Conservation (phyloP, 257 asterid genomes). For the Capsicum chinense region DNA sequence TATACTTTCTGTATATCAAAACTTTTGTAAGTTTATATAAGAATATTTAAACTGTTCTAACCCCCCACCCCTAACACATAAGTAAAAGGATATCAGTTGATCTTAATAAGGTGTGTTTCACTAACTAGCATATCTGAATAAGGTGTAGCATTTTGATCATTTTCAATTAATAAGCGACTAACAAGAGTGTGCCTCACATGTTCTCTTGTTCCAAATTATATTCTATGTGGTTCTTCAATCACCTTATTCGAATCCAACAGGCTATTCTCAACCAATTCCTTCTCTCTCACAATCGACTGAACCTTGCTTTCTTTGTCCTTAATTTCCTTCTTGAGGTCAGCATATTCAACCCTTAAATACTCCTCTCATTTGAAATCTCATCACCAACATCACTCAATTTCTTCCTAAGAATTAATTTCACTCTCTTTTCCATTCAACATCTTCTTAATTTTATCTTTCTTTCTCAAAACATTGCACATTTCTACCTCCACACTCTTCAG, state of each 20-base stretch:
- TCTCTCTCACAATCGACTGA: constrained; percentile 42
- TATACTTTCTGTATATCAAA: background rate
- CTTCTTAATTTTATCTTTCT: constrained; percentile 46
- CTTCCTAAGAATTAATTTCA: constrained; percentile 48
- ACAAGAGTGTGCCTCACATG: background rate
- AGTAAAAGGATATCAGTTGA: background rate
- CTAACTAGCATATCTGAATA: background rate
- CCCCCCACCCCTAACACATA: background rate
- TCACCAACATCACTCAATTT: constrained; percentile 43
- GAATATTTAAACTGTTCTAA: background rate
- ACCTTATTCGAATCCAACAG: constrained; percentile 42
- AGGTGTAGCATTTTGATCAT: background rate
- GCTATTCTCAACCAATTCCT: constrained; percentile 44
- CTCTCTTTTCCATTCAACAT: constrained; percentile 41
- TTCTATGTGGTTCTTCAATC: constrained; percentile 28
- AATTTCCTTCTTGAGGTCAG: constrained; percentile 41
- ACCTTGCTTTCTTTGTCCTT: constrained; percentile 50
- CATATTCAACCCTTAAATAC: constrained; percentile 40
- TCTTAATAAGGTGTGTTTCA: background rate
- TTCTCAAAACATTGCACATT: constrained; percentile 39
- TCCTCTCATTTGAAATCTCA: constrained; percentile 48
- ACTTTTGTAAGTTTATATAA: background rate
- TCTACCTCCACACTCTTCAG: constrained; percentile 53
- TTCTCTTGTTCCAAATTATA: background rate
- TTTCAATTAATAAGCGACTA: background rate